These are phyloP conservation scores for Ashbya aceris DNA, from an alignment of 1,139 yeast species.

Conservation along the genomic window DNA sequence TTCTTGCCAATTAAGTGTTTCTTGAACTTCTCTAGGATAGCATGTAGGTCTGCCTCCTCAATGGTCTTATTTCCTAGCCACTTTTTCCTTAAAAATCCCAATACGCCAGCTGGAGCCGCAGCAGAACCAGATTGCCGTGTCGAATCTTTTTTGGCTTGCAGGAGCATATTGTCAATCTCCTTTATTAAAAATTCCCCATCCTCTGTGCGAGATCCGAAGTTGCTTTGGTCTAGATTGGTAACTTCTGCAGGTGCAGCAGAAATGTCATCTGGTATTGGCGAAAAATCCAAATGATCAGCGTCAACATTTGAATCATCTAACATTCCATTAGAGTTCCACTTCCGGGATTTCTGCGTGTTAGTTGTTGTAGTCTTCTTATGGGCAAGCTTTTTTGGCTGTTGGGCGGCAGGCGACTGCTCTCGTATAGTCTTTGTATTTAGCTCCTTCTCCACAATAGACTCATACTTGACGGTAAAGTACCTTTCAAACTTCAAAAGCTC, in stretches of 20 bases:
- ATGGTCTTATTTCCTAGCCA: slow-evolving; percentile 51
- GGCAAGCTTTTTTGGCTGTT: slow-evolving; percentile 9
- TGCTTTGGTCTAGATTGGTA: slow-evolving; percentile 21
- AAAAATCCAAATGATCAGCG: slow-evolving; percentile 39
- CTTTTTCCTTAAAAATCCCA: slow-evolving; percentile 45
- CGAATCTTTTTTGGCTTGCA: slow-evolving; percentile 40
- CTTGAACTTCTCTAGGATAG: slow-evolving; percentile 44
- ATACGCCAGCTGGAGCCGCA: slow-evolving; percentile 31
- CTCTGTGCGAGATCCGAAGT: slow-evolving; percentile 40
- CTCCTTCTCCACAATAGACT: slow-evolving; percentile 13
- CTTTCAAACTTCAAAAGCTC: slow-evolving; percentile 27
- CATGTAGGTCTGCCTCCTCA: slow-evolving; percentile 46
- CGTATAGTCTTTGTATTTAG: slow-evolving; percentile 8
- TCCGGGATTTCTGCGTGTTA: slow-evolving; percentile 29
- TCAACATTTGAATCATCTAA: slow-evolving; percentile 33
- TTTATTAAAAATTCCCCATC: slow-evolving; percentile 28
- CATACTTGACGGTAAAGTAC: slow-evolving; percentile 27
- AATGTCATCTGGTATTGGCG: slow-evolving; percentile 22
- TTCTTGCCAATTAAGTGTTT: slow-evolving; percentile 42
- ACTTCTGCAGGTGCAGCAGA: slow-evolving; percentile 7
- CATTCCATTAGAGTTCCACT: slow-evolving; percentile 42
- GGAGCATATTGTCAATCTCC: slow-evolving; percentile 27
- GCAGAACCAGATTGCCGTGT: slow-evolving; percentile 14
- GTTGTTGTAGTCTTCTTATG: slow-evolving; percentile 9
- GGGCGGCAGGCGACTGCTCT: neutral